Conservation (phyloP, 495 filamentous ascomycete genomes). For the Talaromyces nanjingensis region DNA sequence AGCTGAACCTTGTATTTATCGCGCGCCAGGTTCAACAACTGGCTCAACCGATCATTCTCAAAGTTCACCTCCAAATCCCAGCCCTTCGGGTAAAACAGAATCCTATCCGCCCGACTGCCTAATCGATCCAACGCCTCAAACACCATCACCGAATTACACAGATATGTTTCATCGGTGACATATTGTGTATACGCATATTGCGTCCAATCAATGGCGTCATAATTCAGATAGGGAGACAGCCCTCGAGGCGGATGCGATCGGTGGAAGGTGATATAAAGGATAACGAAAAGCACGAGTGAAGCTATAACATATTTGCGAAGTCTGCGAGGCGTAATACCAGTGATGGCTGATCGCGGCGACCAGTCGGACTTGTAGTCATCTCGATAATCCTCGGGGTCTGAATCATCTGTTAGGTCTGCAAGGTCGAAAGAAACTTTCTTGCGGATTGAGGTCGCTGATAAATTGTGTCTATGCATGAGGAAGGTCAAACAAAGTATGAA, state of each 20-base stretch:
- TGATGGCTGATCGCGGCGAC: not conserved
- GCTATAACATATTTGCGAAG: constrained; percentile 29
- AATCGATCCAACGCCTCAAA: constrained; percentile 56
- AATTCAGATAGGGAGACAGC: constrained; percentile 28
- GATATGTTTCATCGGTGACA: constrained; percentile 58
- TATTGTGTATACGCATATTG: constrained; percentile 66
- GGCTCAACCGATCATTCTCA: constrained; percentile 39
- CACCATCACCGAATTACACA: constrained; percentile 74
- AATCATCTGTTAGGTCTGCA: constrained; percentile 7
- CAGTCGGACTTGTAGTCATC: constrained; percentile 6
- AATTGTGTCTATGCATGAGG: constrained; percentile 9
- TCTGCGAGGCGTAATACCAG: not conserved
- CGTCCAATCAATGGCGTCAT: constrained; percentile 48
- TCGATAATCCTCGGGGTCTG: constrained; percentile 9
- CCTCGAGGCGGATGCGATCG: constrained; percentile 17
- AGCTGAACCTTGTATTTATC: constrained; percentile 55
- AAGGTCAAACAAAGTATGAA: not conserved
- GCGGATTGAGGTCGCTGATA: constrained; percentile 7
- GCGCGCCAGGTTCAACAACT: constrained; percentile 51
- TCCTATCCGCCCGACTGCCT: constrained; percentile 54
- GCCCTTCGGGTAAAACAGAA: constrained; percentile 59
- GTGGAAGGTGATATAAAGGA: constrained; percentile 24
- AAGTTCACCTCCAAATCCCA: constrained; percentile 41
- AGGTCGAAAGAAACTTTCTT: constrained; percentile 11
- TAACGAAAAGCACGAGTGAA: constrained; percentile 22